Percentiles rank a stretch among this genome's conserved stretches.
phyloP scores from a whole-genome alignment of 345 rosid genomes.

The Anastatica hierochuntica region DNA sequence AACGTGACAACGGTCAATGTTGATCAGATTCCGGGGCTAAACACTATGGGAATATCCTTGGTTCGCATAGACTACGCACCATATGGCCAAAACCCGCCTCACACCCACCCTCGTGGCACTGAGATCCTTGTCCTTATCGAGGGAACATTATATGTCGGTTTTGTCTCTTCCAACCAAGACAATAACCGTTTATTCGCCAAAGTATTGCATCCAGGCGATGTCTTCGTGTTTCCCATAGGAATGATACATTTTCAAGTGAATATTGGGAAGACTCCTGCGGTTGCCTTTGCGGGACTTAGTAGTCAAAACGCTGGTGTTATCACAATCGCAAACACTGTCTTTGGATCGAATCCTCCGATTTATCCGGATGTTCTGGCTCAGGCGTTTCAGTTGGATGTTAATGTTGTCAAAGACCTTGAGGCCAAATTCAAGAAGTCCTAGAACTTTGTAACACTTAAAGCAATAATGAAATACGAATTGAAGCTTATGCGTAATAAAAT shows the following conservation, averaged over 20 bases:
- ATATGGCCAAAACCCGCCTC: neutral
- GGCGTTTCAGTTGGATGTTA: conserved; percentile 34
- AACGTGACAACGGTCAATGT: neutral
- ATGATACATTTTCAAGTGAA: too few species aligned
- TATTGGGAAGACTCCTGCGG: conserved; percentile 9
- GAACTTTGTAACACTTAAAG: neutral
- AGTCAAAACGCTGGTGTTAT: conserved; percentile 29
- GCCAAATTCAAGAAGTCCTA: conserved; percentile 19
- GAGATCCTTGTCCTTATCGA: conserved; percentile 29
- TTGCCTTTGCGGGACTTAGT: conserved; percentile 23
- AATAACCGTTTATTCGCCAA: conserved; percentile 27
- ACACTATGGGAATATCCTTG: neutral
- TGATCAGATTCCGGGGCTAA: neutral
- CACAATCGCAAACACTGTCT: conserved; percentile 28
- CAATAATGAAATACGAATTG: neutral
- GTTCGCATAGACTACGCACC: neutral
- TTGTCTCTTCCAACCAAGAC: conserved; percentile 34
- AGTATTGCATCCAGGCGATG: conserved; percentile 8
- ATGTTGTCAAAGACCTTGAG: conserved; percentile 29
- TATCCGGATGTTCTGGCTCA: conserved; percentile 29
- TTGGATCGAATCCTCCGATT: conserved; percentile 21
- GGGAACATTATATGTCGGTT: conserved; percentile 33
- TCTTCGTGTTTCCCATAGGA: conserved; percentile 33
- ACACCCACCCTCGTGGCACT: conserved; percentile 17
- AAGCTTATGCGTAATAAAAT: neutral